Evolutionary conservation across 2,329 filamentous ascomycete genomes (phyloP).

Genomic region (Chalara sp.): DNA sequence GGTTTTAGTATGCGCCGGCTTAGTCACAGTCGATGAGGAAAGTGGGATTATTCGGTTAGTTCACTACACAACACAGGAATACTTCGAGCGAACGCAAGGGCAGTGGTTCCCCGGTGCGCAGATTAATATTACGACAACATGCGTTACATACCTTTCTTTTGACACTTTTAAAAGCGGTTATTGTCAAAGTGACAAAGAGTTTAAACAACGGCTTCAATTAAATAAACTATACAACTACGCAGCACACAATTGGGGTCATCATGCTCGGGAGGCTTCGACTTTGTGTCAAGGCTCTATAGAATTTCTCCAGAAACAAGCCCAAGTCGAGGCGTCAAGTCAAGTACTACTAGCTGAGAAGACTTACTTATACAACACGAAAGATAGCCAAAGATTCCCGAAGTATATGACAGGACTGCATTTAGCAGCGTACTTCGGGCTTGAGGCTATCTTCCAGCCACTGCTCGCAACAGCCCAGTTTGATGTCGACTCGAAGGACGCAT

Average conservation of each 20-base stretch:
- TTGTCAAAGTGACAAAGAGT: conserved; percentile 9
- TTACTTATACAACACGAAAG: neutral
- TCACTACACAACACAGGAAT: conserved; percentile 24
- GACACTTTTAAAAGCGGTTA: conserved; percentile 15
- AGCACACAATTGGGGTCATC: conserved; percentile 28
- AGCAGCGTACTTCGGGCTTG: neutral
- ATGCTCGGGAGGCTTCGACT: conserved; percentile 18
- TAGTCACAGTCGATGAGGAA: conserved; percentile 20
- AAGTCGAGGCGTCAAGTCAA: too few relatives aligned
- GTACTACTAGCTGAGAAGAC: neutral
- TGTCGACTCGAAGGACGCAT: too few relatives aligned
- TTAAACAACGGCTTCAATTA: conserved; percentile 23
- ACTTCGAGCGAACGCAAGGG: conserved; percentile 10
- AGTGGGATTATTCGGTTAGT: conserved; percentile 18
- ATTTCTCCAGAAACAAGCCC: neutral
- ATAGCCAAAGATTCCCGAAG: neutral
- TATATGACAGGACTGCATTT: neutral
- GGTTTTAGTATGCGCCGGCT: conserved; percentile 16
- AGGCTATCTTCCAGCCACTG: too few relatives aligned
- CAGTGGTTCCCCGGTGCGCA: conserved; percentile 10
- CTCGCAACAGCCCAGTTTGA: too few relatives aligned
- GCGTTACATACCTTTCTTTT: conserved; percentile 24
- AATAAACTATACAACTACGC: conserved; percentile 29
- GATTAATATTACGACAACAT: conserved; percentile 11
- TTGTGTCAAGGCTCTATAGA: neutral